phyloP scores from a whole-genome alignment of 1,284 basidiomycete genomes.

The Rhodotorula sp. region DNA sequence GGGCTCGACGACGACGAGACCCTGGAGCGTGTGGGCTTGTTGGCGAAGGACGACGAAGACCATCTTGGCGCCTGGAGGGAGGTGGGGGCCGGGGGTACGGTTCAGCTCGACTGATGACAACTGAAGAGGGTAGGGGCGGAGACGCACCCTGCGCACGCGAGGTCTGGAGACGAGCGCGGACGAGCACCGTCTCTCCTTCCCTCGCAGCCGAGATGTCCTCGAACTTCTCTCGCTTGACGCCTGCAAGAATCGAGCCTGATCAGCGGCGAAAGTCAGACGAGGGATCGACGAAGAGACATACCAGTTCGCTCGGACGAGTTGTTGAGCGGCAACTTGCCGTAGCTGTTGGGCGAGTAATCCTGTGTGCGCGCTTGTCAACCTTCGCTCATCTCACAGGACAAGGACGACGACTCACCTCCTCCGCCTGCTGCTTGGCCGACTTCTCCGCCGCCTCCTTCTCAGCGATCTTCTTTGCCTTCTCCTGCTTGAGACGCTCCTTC shows the following conservation, averaged over 20 bases:
- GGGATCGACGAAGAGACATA: constrained; percentile 34
- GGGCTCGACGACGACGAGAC: constrained; percentile 71
- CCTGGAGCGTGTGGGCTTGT: constrained; percentile 84
- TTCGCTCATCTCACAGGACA: not conserved
- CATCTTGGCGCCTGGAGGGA: constrained; percentile 70
- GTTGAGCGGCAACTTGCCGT: constrained; percentile 87
- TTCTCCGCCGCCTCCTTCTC: constrained; percentile 76
- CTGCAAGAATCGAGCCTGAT: not conserved
- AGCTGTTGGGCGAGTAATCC: constrained; percentile 83
- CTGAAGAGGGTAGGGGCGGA: not conserved
- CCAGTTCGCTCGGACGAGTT: constrained; percentile 72
- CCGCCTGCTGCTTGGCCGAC: constrained; percentile 68
- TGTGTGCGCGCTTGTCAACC: constrained; percentile 45
- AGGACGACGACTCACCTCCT: constrained; percentile 58
- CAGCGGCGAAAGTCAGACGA: not conserved
- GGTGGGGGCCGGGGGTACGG: not conserved
- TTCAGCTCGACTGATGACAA: not conserved
- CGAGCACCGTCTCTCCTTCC: constrained; percentile 74
- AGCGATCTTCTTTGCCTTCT: constrained; percentile 79
- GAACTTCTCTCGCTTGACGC: constrained; percentile 59
- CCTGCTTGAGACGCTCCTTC: constrained; percentile 64
- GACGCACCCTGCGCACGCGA: constrained; percentile 79
- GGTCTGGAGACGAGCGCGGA: constrained; percentile 90
- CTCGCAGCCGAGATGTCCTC: constrained; percentile 64
- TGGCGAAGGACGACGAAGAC: constrained; percentile 92